phyloP scores from a whole-genome alignment of 306 rosid genomes.

The Vicia villosa region DNA sequence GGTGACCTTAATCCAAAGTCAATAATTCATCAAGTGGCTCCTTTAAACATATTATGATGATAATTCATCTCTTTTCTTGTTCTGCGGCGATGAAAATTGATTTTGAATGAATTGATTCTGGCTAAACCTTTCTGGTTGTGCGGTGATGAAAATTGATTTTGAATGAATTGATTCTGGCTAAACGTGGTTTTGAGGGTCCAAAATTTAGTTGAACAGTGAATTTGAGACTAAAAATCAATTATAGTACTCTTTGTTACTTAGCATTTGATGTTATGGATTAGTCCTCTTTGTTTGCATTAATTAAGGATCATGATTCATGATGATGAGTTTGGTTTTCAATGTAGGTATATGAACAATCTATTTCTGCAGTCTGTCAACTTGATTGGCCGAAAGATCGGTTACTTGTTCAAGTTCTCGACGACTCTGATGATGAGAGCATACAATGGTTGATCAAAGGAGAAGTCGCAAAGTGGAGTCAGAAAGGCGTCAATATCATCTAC shows the following conservation, averaged over 20 bases:
- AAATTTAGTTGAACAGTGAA: background rate
- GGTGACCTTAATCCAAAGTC: slow-evolving; percentile 23
- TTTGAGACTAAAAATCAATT: background rate
- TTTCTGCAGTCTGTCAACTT: slow-evolving; percentile 72
- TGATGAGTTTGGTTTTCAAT: slow-evolving; percentile 36
- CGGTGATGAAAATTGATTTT: background rate
- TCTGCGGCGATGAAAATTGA: background rate
- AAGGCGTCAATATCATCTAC: slow-evolving; percentile 62
- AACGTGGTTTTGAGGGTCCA: no score
- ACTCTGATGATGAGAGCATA: slow-evolving; percentile 70
- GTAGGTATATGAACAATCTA: slow-evolving; percentile 78
- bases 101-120: background rate
- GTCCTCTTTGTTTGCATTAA: slow-evolving; percentile 1
- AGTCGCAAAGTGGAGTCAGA: slow-evolving; percentile 68
- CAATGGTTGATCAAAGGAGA: slow-evolving; percentile 69
- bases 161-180: no score
- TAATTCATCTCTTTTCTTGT: background rate
- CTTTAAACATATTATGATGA: background rate
- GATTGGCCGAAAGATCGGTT: slow-evolving; percentile 73
- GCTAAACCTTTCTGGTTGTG: no score
- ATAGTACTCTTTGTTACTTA: background rate
- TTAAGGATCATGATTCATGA: slow-evolving; percentile 12
- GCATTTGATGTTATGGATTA: background rate
- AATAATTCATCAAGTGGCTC: background rate
- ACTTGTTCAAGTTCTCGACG: slow-evolving; percentile 73